phyloP scores from a whole-genome alignment of 495 filamentous ascomycete species.

The Aspergillus sclerotioniger region DNA sequence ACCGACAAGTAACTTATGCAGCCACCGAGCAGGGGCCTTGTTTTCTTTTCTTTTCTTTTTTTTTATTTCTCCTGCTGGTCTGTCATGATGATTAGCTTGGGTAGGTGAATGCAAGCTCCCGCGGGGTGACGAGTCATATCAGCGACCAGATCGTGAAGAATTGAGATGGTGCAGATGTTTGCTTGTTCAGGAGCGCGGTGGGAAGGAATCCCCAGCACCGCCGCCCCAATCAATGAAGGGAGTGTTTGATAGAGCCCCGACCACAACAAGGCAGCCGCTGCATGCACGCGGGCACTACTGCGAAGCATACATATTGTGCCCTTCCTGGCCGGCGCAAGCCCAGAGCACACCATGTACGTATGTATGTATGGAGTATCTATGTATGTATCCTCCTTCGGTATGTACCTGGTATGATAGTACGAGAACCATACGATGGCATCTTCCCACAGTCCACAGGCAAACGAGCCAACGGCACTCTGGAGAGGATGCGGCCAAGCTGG shows the following conservation, averaged over 20 bases:
- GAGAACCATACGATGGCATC: not conserved
- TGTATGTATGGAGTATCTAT: not conserved
- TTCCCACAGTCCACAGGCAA: not conserved
- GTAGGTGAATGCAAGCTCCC: not conserved
- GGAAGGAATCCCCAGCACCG: not conserved
- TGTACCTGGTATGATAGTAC: not conserved
- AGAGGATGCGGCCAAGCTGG: slow-evolving; percentile 1
- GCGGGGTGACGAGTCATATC: not conserved
- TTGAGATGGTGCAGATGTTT: not conserved
- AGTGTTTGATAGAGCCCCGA: not conserved
- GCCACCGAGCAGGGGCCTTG: too few species aligned
- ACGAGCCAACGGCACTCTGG: not conserved
- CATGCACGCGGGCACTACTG: slow-evolving; percentile 25
- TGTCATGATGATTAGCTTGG: too few species aligned
- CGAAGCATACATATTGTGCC: slow-evolving; percentile 15
- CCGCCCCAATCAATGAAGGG: not conserved
- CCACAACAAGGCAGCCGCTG: slow-evolving; percentile 12
- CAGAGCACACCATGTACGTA: not conserved
- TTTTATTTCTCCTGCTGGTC: too few species aligned
- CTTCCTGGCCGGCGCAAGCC: slow-evolving; percentile 1
- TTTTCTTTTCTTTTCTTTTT: too few species aligned
- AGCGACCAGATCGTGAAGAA: not conserved
- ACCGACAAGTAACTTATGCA: too few species aligned
- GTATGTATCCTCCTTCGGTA: not conserved
- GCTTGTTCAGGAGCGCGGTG: not conserved